phyloP scores from a whole-genome alignment of 805 yeast species.

The Saccharomycopsis fermentans region DNA sequence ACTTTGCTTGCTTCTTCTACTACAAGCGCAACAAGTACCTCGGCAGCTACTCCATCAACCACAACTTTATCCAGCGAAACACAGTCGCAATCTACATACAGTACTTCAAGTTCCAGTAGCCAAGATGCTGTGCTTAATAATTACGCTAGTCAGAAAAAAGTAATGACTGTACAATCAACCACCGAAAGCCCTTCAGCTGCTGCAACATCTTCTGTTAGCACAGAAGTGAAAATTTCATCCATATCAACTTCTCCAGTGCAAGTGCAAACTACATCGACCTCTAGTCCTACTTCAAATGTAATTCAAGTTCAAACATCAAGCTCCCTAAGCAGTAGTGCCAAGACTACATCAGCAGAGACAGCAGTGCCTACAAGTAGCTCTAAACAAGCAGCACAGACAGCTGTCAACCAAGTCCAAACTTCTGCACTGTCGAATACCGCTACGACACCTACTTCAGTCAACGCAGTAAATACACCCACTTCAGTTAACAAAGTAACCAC shows the following conservation, averaged over 20 bases:
- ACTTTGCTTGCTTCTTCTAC: neutral
- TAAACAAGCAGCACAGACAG: neutral
- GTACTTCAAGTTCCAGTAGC: neutral
- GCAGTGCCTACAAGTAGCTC: neutral
- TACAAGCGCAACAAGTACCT: neutral
- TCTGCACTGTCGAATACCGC: neutral
- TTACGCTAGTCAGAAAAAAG: neutral
- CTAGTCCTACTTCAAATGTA: neutral
- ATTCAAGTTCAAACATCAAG: neutral
- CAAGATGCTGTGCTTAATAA: no score
- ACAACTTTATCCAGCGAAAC: no score
- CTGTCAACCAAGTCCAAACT: neutral
- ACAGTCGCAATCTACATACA: neutral
- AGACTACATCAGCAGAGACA: no score
- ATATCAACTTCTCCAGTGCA: no score
- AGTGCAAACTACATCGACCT: neutral
- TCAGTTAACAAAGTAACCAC: no score
- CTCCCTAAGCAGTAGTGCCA: neutral
- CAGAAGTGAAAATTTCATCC: neutral
- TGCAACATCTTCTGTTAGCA: neutral
- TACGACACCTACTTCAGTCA: no score
- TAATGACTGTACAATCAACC: neutral
- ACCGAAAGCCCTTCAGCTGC: neutral
- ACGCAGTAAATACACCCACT: no score
- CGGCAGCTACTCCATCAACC: neutral